Conservation (phyloP, 495 filamentous ascomycete species). For the Amniculicola lignicola region DNA sequence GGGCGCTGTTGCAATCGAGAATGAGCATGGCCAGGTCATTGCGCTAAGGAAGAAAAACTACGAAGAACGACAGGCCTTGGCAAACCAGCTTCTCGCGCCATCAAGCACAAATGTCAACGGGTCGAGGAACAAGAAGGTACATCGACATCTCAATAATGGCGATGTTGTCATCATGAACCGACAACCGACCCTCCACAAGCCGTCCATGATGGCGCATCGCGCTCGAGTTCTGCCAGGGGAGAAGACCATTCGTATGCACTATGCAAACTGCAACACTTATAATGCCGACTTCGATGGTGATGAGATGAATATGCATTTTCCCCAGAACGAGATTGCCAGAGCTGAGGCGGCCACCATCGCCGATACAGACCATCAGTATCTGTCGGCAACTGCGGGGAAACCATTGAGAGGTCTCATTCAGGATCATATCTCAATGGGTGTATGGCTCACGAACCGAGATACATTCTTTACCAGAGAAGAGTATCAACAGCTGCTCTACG, state of each 20-base stretch:
- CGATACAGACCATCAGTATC: slow-evolving; percentile 95
- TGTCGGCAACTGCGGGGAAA: slow-evolving; percentile 89
- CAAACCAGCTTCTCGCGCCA: slow-evolving; percentile 89
- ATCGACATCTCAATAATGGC: slow-evolving; percentile 91
- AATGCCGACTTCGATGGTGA: slow-evolving; percentile 99
- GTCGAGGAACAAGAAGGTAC: slow-evolving; percentile 89
- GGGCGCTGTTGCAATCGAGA: slow-evolving; percentile 89
- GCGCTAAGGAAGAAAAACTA: slow-evolving; percentile 79
- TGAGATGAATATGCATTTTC: slow-evolving; percentile 99
- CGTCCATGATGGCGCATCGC: slow-evolving; percentile 99
- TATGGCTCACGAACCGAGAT: slow-evolving; percentile 85
- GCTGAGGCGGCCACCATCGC: slow-evolving; percentile 89
- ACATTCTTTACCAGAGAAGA: slow-evolving; percentile 86
- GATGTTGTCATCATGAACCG: slow-evolving; percentile 99
- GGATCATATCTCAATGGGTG: slow-evolving; percentile 94
- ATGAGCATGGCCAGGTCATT: slow-evolving; percentile 87
- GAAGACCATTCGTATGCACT: slow-evolving; percentile 98
- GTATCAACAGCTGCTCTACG: slow-evolving; percentile 90
- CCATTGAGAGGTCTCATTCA: slow-evolving; percentile 96
- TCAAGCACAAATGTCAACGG: slow-evolving; percentile 71
- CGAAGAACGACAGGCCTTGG: slow-evolving; percentile 80
- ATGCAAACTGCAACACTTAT: slow-evolving; percentile 99
- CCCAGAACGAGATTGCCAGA: slow-evolving; percentile 91
- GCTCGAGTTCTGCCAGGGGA: slow-evolving; percentile 89
- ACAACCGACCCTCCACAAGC: slow-evolving; percentile 98